These are phyloP conservation scores for Sugiyamaella japonica DNA, from an alignment of 1,139 yeast genomes.

Conservation along the genomic window DNA sequence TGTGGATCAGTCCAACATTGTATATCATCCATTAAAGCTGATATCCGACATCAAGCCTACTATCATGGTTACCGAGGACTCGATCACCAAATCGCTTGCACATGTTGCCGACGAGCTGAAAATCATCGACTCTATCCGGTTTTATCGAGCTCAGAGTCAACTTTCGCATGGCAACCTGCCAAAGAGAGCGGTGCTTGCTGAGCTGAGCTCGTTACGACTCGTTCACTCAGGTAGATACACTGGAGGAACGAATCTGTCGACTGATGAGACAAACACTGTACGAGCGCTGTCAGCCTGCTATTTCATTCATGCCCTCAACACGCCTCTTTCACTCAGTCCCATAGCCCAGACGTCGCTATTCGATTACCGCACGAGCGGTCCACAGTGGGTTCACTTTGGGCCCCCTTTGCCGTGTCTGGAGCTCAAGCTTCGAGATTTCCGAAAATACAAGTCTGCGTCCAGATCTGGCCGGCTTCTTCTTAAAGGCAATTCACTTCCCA, in stretches of 20 bases:
- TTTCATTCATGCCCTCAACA: slow-evolving; percentile 38
- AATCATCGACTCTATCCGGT: slow-evolving; percentile 24
- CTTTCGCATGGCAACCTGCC: slow-evolving; percentile 35
- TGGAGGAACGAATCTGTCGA: slow-evolving; percentile 27
- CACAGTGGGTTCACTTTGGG: slow-evolving; percentile 36
- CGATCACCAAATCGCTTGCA: slow-evolving; percentile 32
- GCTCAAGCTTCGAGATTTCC: slow-evolving; percentile 30
- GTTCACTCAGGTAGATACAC: slow-evolving; percentile 31
- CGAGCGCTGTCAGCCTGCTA: slow-evolving; percentile 42
- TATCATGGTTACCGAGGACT: slow-evolving; percentile 38
- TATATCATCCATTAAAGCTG: slow-evolving; percentile 30
- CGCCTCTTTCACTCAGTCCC: slow-evolving; percentile 39
- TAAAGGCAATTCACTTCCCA: slow-evolving; percentile 32
- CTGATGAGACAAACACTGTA: slow-evolving; percentile 35
- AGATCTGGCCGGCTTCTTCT: slow-evolving; percentile 33
- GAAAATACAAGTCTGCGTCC: slow-evolving; percentile 25
- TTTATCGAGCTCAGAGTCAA: slow-evolving; percentile 28
- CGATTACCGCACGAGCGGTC: slow-evolving; percentile 38
- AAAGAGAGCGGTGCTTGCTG: slow-evolving; percentile 27
- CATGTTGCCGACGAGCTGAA: slow-evolving; percentile 25
- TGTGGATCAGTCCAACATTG: slow-evolving; percentile 32
- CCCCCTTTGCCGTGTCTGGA: slow-evolving; percentile 41
- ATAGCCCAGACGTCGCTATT: slow-evolving; percentile 41
- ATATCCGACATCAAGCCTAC: slow-evolving; percentile 30
- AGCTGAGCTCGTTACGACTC: slow-evolving; percentile 35